A percentile compares a stretch with the other conserved stretches of the same genome.
phyloP scores from a whole-genome alignment of 2,329 filamentous ascomycete genomes.

The Fusarium armeniacum region DNA sequence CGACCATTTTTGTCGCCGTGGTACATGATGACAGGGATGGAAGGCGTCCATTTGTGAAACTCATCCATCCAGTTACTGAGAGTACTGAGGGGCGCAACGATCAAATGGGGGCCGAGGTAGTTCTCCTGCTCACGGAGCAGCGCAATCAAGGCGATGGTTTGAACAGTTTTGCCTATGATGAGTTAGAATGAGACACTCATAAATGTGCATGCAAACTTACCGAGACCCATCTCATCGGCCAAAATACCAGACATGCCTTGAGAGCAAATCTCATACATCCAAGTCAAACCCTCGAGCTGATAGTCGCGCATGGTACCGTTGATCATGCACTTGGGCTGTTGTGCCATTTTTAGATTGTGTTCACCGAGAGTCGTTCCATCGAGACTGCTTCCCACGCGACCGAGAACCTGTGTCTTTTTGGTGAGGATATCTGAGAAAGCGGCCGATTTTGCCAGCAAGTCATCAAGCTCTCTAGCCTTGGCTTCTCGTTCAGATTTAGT shows the following conservation, averaged over 20 bases:
- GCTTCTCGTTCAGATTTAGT: constrained; percentile 68
- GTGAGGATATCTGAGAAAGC: constrained; percentile 74
- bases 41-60: constrained; percentile 90
- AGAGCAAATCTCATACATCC: constrained; percentile 85
- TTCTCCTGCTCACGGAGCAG: constrained; percentile 88
- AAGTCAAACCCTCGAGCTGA: constrained; percentile 93
- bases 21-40: constrained; percentile 89
- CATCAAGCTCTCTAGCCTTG: constrained; percentile 72
- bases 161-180: constrained; percentile 82
- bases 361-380: constrained; percentile 72
- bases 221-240: constrained; percentile 93
- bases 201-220: constrained; percentile 53
- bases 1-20: constrained; percentile 86
- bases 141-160: constrained; percentile 89
- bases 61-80: constrained; percentile 97
- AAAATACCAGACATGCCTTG: constrained; percentile 93
- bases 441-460: constrained; percentile 70
- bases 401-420: constrained; percentile 73
- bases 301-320: constrained; percentile 95
- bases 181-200: constrained; percentile 15
- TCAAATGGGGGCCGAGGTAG: constrained; percentile 87
- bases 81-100: constrained; percentile 91
- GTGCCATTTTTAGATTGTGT: constrained; percentile 81
- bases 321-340: constrained; percentile 86
- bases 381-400: constrained; percentile 71